Percentiles rank a stretch among this genome's conserved stretches.
Conservation (phyloP, 2,329 filamentous ascomycete species). For the Ophiostoma quercus region DNA sequence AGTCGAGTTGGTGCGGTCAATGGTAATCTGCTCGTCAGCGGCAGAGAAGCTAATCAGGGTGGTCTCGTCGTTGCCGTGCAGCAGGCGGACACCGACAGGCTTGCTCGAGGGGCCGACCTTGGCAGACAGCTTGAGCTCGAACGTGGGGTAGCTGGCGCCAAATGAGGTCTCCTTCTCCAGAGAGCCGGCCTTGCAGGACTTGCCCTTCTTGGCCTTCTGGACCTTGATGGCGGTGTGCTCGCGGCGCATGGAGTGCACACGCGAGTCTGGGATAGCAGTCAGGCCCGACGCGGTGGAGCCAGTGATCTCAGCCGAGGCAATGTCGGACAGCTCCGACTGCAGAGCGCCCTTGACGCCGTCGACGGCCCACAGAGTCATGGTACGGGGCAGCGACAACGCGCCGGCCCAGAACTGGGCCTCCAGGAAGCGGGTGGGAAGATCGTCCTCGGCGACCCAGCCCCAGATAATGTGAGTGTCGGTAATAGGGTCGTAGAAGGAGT, state of each 20-base stretch:
- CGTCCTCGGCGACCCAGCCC: conserved; percentile 50
- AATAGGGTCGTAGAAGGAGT: conserved; percentile 44
- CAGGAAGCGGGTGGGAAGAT: conserved; percentile 37
- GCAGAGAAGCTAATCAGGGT: conserved; percentile 40
- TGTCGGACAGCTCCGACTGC: conserved; percentile 35
- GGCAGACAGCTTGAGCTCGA: conserved; percentile 5
- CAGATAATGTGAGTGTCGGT: conserved; percentile 40
- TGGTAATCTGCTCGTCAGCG: conserved; percentile 37
- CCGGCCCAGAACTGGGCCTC: conserved; percentile 48
- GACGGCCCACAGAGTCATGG: conserved; percentile 39
- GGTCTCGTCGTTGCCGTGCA: conserved; percentile 15
- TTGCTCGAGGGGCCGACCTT: not conserved
- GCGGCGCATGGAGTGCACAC: conserved; percentile 10
- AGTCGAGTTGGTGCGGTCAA: conserved; percentile 37
- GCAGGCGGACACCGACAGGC: conserved; percentile 11
- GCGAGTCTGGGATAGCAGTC: conserved; percentile 4
- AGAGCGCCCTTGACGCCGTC: conserved; percentile 37
- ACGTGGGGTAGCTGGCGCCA: not conserved
- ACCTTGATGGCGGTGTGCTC: not conserved
- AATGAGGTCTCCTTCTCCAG: not conserved
- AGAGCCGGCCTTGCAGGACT: not conserved
- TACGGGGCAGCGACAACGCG: conserved; percentile 43
- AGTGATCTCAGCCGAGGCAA: conserved; percentile 38
- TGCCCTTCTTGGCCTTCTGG: not conserved
- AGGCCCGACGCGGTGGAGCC: conserved; percentile 25